phyloP scores from a whole-genome alignment of 2,329 filamentous ascomycete genomes.

The Fusarium illudens region DNA sequence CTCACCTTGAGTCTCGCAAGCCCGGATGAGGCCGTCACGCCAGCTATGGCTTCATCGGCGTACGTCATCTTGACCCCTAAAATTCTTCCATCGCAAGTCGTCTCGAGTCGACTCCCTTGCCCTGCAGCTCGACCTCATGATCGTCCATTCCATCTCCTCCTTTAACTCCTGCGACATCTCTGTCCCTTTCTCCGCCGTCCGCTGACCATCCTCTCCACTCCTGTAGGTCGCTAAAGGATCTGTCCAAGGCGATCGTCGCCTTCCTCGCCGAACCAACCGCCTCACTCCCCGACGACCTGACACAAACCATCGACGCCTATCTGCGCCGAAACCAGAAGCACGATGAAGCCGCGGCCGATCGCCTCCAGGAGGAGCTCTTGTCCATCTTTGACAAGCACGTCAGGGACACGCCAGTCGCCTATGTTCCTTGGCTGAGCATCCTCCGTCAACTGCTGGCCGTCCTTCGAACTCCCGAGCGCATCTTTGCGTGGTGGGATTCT shows the following conservation, averaged over 20 bases:
- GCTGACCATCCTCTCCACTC: conserved; percentile 35
- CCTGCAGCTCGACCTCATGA: conserved; percentile 23
- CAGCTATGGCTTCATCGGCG: conserved; percentile 43
- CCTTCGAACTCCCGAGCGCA: conserved; percentile 68
- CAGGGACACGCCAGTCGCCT: conserved; percentile 61
- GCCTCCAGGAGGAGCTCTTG: conserved; percentile 77
- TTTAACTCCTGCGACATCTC: conserved; percentile 19
- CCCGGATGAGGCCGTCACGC: conserved; percentile 41
- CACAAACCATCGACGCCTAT: conserved; percentile 70
- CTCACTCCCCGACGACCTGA: conserved; percentile 73
- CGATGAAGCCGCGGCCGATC: conserved; percentile 74
- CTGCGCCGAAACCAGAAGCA: conserved; percentile 71
- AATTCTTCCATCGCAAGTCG: conserved; percentile 30
- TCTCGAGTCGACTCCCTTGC: conserved; percentile 11
- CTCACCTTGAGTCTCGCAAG: conserved; percentile 34
- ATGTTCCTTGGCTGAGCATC: conserved; percentile 74
- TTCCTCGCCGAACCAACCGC: conserved; percentile 59
- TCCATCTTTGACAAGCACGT: conserved; percentile 72
- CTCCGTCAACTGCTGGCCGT: conserved; percentile 70
- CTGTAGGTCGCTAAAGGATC: conserved; percentile 66
- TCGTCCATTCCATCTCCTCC: conserved; percentile 24
- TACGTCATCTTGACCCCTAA: conserved; percentile 39
- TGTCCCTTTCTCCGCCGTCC: conserved; percentile 14
- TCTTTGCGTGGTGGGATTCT: conserved; percentile 77
- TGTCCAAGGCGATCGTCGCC: conserved; percentile 64